These are phyloP conservation scores for Cordyceps sp. DNA, from an alignment of 2,329 filamentous ascomycete species.

Conservation along the genomic window DNA sequence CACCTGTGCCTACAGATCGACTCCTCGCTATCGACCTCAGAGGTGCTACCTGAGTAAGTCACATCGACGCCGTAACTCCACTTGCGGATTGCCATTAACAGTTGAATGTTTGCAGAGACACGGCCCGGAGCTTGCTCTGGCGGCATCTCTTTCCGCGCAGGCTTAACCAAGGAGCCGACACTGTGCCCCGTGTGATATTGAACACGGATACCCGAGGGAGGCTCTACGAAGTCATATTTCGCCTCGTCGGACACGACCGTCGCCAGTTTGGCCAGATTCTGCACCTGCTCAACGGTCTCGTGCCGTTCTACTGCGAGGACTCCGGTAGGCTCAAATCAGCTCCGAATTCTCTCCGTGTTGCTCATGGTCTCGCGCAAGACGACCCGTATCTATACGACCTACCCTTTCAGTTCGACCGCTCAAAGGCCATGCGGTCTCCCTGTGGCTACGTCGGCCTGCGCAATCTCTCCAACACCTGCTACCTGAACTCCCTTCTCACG, in stretches of 20 bases:
- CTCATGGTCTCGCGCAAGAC: constrained; percentile 7
- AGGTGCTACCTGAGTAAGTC: constrained; percentile 11
- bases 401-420: constrained; percentile 44
- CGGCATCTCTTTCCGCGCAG: constrained; percentile 45
- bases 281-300: constrained; percentile 16
- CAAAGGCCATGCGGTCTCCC: constrained; percentile 51
- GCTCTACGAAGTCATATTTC: constrained; percentile 43
- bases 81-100: neutral
- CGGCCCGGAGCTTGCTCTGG: constrained; percentile 33
- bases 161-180: constrained; percentile 4
- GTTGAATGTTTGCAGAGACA: constrained; percentile 6
- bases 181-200: constrained; percentile 26
- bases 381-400: constrained; percentile 46
- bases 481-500: constrained; percentile 85
- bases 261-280: constrained; percentile 33
- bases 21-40: constrained; percentile 8
- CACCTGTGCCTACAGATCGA: constrained; percentile 15
- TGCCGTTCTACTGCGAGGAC: constrained; percentile 21
- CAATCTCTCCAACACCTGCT: constrained; percentile 93
- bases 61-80: too few relatives aligned
- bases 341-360: neutral
- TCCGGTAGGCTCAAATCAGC: constrained; percentile 15
- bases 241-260: constrained; percentile 34
- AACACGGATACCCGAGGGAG: constrained; percentile 37
- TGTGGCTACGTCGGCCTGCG: constrained; percentile 79